Evolutionary conservation across 1,284 basidiomycete genomes (phyloP).

Genomic region (Pseudozyma hubeiensis): DNA sequence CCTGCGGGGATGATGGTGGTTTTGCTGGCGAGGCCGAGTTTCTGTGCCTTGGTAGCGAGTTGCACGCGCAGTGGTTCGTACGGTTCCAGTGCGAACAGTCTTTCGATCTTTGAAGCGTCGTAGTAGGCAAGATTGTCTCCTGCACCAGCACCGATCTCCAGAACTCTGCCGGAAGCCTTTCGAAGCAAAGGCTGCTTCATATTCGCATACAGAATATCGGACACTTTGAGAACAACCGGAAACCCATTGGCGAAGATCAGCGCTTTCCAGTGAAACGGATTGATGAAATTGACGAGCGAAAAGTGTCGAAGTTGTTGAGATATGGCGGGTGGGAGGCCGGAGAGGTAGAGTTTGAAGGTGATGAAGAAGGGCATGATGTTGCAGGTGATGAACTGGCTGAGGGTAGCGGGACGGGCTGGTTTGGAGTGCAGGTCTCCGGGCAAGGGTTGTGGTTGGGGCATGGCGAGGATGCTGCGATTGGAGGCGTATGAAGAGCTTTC

Average conservation of each 20-base stretch:
- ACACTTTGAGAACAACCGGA: slow-evolving; percentile 13
- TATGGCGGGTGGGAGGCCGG: slow-evolving; percentile 37
- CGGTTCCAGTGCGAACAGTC: slow-evolving; percentile 49
- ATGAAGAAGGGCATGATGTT: slow-evolving; percentile 25
- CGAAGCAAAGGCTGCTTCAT: slow-evolving; percentile 36
- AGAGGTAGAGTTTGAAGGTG: slow-evolving; percentile 22
- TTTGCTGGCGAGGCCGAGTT: slow-evolving; percentile 21
- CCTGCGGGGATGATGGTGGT: slow-evolving; percentile 41
- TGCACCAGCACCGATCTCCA: slow-evolving; percentile 57
- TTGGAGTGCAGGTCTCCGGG: slow-evolving; percentile 31
- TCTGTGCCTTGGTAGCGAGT: slow-evolving; percentile 17
- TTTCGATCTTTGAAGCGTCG: slow-evolving; percentile 33
- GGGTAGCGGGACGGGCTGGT: slow-evolving; percentile 20
- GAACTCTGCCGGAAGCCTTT: slow-evolving; percentile 42
- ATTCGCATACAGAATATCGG: slow-evolving; percentile 26
- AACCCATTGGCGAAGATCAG: slow-evolving; percentile 45
- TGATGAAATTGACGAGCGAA: slow-evolving; percentile 26
- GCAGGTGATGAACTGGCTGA: slow-evolving; percentile 18
- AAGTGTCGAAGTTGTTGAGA: slow-evolving; percentile 32
- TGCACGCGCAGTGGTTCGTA: slow-evolving; percentile 40
- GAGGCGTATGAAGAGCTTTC: too few relatives aligned
- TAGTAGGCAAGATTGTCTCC: slow-evolving; percentile 53
- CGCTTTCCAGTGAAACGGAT: slow-evolving; percentile 43
- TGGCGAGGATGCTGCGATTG: neutral
- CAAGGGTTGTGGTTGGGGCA: slow-evolving; percentile 18